Base-by-base conservation (phyloP, 2,329 filamentous ascomycete species). In the Aspergillus udagawae region DNA sequence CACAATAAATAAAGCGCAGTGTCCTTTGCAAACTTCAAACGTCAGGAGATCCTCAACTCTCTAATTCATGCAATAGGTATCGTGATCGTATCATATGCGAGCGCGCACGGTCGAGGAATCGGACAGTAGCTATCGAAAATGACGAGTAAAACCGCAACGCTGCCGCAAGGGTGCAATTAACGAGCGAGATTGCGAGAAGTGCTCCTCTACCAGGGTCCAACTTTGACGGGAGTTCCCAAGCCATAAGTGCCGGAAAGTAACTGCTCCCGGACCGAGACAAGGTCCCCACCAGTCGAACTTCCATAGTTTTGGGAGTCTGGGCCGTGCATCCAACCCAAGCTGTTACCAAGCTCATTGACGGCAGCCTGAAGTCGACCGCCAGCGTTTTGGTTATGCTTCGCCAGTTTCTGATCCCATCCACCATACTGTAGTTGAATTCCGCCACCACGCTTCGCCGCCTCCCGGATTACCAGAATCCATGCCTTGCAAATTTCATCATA, bases 401-500 rank as follows among this genome's bases (percentile, higher is more conserved):
- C 80, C 48, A 99, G 79, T 66, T 86, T 90, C 73, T 94, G 87
- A 67, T 97, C 93, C 94, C 94, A 99, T 58, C 90, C 90, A 53
- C 90, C 92, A 49, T 91, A 90, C 68, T 96, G 90, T 63, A 99
- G 71, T 63, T 91, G 86, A 67, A 97, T 94, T 35, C 94, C 94
- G 28, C 91, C 92, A 10, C 91, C 93, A 64, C 90, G 85, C 79
- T 97, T 97, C 23, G 89, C 87, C 1, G 92, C 91, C 74, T 99
- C 94, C 60, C 87, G 88, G 65, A 99, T 89, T 51, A 96, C 93
- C 64, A 95, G 75, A 17, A 91, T 87, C 94, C 94, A 99, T 1
- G 94, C 94, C 68, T 89, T 91, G 27, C 91, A 88, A 62, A 99
- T 92, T 71, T 97, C 94, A 68, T 99, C 93, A 70, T 99, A 99